Evolutionary conservation across 2,329 filamentous ascomycete species (phyloP).

Genomic region (Nothopassalora personata): DNA sequence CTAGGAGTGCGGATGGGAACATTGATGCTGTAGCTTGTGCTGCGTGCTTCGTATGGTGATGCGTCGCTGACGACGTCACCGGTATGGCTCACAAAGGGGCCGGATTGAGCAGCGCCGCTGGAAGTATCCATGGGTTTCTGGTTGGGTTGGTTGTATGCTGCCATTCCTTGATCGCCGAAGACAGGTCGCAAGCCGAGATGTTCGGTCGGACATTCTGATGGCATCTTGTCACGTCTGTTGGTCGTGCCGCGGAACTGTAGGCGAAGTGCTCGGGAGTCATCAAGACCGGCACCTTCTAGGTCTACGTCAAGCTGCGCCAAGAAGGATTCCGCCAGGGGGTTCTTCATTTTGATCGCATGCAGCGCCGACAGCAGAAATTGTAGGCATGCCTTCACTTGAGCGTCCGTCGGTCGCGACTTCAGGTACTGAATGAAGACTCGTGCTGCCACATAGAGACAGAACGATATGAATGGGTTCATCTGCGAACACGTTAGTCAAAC

Average conservation of each 20-base stretch:
- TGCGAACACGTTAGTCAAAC: conserved; percentile 36
- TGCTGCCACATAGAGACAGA: conserved; percentile 92
- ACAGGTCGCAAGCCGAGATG: conserved; percentile 16
- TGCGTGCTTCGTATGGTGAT: not conserved
- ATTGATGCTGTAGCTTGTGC: not conserved
- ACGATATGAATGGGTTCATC: conserved; percentile 95
- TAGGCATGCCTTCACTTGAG: conserved; percentile 70
- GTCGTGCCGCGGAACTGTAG: conserved; percentile 10
- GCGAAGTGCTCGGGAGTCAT: conserved; percentile 30
- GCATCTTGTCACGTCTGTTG: not conserved
- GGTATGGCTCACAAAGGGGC: not conserved
- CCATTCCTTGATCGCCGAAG: conserved; percentile 23
- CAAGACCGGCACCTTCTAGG: conserved; percentile 65
- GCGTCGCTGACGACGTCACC: not conserved
- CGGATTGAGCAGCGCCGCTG: not conserved
- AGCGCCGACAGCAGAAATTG: conserved; percentile 87
- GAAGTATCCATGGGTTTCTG: not conserved
- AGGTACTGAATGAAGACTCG: conserved; percentile 93
- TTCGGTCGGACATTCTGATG: conserved; percentile 15
- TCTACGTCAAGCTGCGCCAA: conserved; percentile 90
- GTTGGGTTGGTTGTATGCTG: conserved; percentile 19
- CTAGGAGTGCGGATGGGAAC: conserved; percentile 25
- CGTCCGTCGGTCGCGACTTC: conserved; percentile 87
- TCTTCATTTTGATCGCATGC: conserved; percentile 79
- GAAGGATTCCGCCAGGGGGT: conserved; percentile 90